A percentile compares a stretch with the other conserved stretches of the same genome.
These are phyloP conservation scores for Rhodotorula sphaerocarpa DNA, from an alignment of 768 basidiomycete genomes.

Conservation along the genomic window DNA sequence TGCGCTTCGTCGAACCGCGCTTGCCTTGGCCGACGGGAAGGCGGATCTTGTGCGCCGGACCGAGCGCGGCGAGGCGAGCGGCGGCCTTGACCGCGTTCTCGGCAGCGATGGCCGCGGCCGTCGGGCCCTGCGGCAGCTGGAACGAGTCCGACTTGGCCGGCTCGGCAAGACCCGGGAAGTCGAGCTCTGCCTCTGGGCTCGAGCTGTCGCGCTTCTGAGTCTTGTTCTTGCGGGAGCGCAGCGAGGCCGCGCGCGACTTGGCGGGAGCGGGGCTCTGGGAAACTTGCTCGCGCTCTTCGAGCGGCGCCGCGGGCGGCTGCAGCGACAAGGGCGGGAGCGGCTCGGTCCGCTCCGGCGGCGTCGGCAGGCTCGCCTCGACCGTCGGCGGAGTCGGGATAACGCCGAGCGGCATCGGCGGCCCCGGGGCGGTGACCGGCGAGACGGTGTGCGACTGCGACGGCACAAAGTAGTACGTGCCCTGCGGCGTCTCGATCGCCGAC, in stretches of 20 bases:
- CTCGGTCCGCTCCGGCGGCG: background rate
- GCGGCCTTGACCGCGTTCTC: background rate
- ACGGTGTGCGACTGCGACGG: conserved; percentile 5
- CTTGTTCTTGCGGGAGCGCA: background rate
- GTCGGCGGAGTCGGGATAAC: background rate
- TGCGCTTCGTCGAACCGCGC: conserved; percentile 24
- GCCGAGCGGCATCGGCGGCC: background rate
- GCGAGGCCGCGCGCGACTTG: background rate
- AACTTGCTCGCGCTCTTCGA: too few species aligned
- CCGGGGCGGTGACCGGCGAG: background rate
- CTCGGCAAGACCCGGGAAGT: too few species aligned
- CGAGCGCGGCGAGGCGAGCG: background rate
- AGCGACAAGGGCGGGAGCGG: background rate
- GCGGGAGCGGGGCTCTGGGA: too few species aligned
- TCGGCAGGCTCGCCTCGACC: background rate
- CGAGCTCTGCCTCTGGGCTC: too few species aligned
- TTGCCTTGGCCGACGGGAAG: conserved; percentile 30
- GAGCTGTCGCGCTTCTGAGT: background rate
- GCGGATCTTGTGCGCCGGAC: conserved; percentile 21
- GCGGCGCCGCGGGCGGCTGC: background rate
- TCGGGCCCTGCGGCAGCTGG: conserved; percentile 8
- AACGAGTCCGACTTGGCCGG: conserved; percentile 4
- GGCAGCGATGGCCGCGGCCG: conserved; percentile 1
- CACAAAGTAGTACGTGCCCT: conserved; percentile 31
- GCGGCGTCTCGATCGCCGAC: conserved; percentile 27